These are phyloP conservation scores for Leptographium flavum DNA, from an alignment of 2,329 filamentous ascomycete species.

Conservation along the genomic window DNA sequence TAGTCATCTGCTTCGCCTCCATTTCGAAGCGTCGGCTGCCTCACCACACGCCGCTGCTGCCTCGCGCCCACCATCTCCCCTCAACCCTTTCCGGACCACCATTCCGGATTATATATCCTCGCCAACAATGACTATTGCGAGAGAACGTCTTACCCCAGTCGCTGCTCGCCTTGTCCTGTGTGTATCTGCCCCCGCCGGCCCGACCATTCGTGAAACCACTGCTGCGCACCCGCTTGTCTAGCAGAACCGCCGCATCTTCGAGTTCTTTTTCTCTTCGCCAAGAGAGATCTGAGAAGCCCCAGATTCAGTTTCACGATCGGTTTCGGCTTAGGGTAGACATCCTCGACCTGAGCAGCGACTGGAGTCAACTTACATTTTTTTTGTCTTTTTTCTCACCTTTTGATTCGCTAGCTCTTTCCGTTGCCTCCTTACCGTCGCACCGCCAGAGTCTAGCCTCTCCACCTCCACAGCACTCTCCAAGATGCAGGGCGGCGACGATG, in stretches of 20 bases:
- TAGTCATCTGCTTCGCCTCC: background rate
- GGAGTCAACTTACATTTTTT: slow-evolving; percentile 5
- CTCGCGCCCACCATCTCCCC: slow-evolving; percentile 3
- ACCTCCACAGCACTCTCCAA: slow-evolving; percentile 23
- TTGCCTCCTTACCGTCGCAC: background rate
- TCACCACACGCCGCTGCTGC: slow-evolving; percentile 4
- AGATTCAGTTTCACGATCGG: slow-evolving; percentile 10
- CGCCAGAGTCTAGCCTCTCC: slow-evolving; percentile 4
- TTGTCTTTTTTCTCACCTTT: slow-evolving; percentile 15
- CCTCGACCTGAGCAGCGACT: slow-evolving; percentile 13
- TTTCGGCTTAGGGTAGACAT: slow-evolving; percentile 9
- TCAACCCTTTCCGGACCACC: no score
- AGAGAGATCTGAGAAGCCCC: slow-evolving; percentile 8
- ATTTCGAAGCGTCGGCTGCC: slow-evolving; percentile 1
- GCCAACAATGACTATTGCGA: slow-evolving; percentile 45
- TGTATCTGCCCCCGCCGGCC: slow-evolving; percentile 28
- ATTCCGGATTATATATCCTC: slow-evolving; percentile 16
- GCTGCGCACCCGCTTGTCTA: slow-evolving; percentile 25
- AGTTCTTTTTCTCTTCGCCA: slow-evolving; percentile 2
- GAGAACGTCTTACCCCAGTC: slow-evolving; percentile 40
- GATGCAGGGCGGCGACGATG: slow-evolving; percentile 42
- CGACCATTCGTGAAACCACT: slow-evolving; percentile 39
- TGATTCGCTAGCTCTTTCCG: slow-evolving; percentile 7
- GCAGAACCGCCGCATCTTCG: slow-evolving; percentile 20
- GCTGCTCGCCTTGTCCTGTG: slow-evolving; percentile 47